Evolutionary conservation across 1,284 basidiomycete genomes (phyloP).

Genomic region (Trametes sp.): DNA sequence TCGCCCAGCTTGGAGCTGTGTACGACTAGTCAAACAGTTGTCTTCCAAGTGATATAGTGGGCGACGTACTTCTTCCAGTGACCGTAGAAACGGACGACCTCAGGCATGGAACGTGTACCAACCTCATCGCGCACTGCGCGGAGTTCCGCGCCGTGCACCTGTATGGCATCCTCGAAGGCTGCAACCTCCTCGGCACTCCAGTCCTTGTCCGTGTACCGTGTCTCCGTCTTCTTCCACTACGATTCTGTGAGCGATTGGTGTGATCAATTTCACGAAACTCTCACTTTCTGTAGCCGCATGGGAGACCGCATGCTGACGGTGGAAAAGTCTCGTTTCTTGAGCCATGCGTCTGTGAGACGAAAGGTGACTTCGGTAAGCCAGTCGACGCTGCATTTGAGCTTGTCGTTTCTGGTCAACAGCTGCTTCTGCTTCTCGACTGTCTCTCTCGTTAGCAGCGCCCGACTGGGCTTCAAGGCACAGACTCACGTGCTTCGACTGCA

Average conservation of each 20-base stretch:
- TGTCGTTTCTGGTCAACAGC: conserved; percentile 51
- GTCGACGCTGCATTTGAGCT: conserved; percentile 68
- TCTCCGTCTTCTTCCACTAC: conserved; percentile 80
- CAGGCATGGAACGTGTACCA: conserved; percentile 70
- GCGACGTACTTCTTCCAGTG: conserved; percentile 81
- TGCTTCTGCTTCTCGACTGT: conserved; percentile 15
- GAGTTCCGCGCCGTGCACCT: conserved; percentile 78
- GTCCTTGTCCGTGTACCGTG: conserved; percentile 69
- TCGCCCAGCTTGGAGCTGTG: conserved; percentile 68
- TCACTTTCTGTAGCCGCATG: conserved; percentile 67
- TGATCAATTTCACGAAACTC: background rate
- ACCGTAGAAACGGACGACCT: conserved; percentile 86
- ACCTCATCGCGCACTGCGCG: conserved; percentile 81
- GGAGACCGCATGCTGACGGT: conserved; percentile 69
- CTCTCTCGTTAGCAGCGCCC: background rate
- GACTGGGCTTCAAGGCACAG: too few species aligned
- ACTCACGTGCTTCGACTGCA: conserved; percentile 32
- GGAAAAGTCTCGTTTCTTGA: conserved; percentile 59
- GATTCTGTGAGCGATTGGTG: conserved; percentile 8
- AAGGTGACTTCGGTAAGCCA: conserved; percentile 78
- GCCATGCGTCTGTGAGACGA: conserved; percentile 69
- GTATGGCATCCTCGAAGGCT: conserved; percentile 80
- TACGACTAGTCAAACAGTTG: conserved; percentile 26
- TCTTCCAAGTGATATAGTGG: conserved; percentile 7
- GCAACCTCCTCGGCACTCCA: conserved; percentile 78